phyloP scores from a whole-genome alignment of 495 filamentous ascomycete genomes.

The Aspergillus cristatus region DNA sequence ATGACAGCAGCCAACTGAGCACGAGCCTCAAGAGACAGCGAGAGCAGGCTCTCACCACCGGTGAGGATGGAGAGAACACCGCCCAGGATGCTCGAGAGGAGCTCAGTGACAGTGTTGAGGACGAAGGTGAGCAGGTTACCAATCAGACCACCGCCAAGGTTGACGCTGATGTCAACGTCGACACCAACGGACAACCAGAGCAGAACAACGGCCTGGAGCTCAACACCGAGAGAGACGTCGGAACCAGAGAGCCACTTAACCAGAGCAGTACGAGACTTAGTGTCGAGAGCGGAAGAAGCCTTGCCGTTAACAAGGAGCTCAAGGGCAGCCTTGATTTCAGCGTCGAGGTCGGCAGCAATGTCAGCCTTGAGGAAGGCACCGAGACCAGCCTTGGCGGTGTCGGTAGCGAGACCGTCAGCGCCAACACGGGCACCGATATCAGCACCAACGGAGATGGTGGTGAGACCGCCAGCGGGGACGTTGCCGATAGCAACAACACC shows the following conservation, averaged over 20 bases:
- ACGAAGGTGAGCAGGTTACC: conserved; percentile 24
- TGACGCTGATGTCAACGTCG: conserved; percentile 18
- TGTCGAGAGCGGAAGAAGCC: conserved; percentile 19
- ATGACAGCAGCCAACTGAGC: conserved; percentile 35
- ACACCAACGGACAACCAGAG: conserved; percentile 34
- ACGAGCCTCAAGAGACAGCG: conserved; percentile 25
- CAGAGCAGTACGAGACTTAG: conserved; percentile 24
- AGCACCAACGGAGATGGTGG: conserved; percentile 28
- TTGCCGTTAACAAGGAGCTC: conserved; percentile 24
- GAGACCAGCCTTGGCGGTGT: conserved; percentile 25
- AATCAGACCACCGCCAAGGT: conserved; percentile 20
- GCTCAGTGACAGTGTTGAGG: conserved; percentile 15
- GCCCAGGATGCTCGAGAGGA: conserved; percentile 26
- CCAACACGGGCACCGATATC: conserved; percentile 25
- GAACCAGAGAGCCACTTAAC: conserved; percentile 31
- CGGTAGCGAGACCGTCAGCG: conserved; percentile 20
- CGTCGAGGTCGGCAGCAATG: conserved; percentile 19
- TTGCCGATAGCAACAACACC: conserved; percentile 22
- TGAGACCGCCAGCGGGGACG: conserved; percentile 22
- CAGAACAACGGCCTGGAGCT: conserved; percentile 33
- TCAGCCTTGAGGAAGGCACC: conserved; percentile 27
- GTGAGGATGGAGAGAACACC: conserved; percentile 25
- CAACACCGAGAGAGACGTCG: conserved; percentile 28
- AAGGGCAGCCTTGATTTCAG: conserved; percentile 21
- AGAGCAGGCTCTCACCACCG: conserved; percentile 26